Evolutionary conservation across 441 rosid genomes (phyloP).

Genomic region (Daphne laureola): DNA sequence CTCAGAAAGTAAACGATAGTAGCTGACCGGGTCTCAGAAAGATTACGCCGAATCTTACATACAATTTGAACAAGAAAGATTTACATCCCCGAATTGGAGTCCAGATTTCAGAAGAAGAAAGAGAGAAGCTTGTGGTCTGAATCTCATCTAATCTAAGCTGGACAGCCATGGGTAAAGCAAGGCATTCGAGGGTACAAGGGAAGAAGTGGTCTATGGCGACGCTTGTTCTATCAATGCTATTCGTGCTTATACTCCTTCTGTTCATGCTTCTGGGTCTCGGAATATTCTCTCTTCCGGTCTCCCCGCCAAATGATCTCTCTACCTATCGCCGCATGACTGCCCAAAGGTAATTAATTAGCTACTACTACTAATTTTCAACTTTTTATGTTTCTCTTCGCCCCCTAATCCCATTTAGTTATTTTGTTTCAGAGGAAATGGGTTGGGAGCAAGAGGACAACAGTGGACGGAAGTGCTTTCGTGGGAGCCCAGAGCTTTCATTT

Average conservation of each 20-base stretch:
- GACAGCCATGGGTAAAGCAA: constrained; percentile 40
- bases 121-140: too few relatives aligned
- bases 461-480: constrained; percentile 67
- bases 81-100: too few relatives aligned
- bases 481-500: constrained; percentile 65
- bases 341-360: constrained; percentile 38
- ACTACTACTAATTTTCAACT: neutral
- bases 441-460: constrained; percentile 49
- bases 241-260: constrained; percentile 44
- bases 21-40: too few relatives aligned
- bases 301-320: constrained; percentile 37
- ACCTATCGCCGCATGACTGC: constrained; percentile 32
- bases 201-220: constrained; percentile 40
- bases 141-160: constrained; percentile 3
- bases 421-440: constrained; percentile 33
- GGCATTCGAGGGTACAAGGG: constrained; percentile 38
- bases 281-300: constrained; percentile 43
- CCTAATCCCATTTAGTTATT: neutral
- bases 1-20: too few relatives aligned
- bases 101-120: too few relatives aligned
- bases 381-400: neutral
- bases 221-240: constrained; percentile 40
- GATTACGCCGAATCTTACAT: neutral
- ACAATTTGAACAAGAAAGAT: too few relatives aligned
- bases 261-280: constrained; percentile 58